Percentiles rank a stretch among this genome's conserved stretches.
Conservation (phyloP, 2,329 filamentous ascomycete species). For the Alternaria alternata region DNA sequence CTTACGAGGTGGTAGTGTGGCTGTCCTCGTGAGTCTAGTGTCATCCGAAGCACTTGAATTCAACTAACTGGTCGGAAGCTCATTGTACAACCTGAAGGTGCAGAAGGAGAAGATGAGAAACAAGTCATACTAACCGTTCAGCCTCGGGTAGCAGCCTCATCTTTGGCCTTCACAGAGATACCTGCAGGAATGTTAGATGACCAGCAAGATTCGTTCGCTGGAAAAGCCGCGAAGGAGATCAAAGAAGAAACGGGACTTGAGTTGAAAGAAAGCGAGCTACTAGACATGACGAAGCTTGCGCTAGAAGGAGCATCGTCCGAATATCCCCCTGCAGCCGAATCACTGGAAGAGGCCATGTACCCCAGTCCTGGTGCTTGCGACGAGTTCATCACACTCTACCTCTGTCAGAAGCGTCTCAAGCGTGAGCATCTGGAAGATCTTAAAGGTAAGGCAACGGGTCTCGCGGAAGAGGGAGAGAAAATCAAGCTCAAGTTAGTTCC, state of each 20-base stretch:
- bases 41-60: background rate
- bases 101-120: slow-evolving; percentile 49
- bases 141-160: slow-evolving; percentile 64
- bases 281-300: slow-evolving; percentile 64
- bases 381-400: slow-evolving; percentile 66
- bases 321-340: background rate
- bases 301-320: slow-evolving; percentile 29
- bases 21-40: slow-evolving; percentile 58
- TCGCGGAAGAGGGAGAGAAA: slow-evolving; percentile 64
- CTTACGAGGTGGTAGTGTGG: slow-evolving; percentile 66
- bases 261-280: slow-evolving; percentile 59
- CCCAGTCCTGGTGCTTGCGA: slow-evolving; percentile 60
- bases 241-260: slow-evolving; percentile 64
- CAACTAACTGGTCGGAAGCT: slow-evolving; percentile 48
- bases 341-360: background rate
- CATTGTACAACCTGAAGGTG: slow-evolving; percentile 61
- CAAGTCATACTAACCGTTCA: slow-evolving; percentile 64
- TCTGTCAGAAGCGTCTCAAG: slow-evolving; percentile 63
- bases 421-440: slow-evolving; percentile 58
- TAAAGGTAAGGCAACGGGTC: slow-evolving; percentile 62
- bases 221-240: slow-evolving; percentile 65
- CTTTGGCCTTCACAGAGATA: slow-evolving; percentile 63
- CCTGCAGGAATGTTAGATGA: slow-evolving; percentile 70
- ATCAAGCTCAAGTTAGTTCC: slow-evolving; percentile 65
- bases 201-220: slow-evolving; percentile 60